Evolutionary conservation across 305 asterid species (phyloP), one percentile per base, ranked within the genome.

Genomic region (Fraxinus sp.): DNA sequence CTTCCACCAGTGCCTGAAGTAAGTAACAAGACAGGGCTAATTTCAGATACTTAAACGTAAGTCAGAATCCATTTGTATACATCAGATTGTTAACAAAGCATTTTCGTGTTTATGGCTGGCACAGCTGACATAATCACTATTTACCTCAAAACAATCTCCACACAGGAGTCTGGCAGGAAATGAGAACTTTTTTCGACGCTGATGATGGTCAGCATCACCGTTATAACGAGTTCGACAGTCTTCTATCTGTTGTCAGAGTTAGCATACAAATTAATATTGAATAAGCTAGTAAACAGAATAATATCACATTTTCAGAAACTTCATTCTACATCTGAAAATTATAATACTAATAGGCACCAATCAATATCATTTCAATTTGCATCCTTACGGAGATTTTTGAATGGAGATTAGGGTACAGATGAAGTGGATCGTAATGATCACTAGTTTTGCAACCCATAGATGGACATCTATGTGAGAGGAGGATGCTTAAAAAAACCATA

Each of bases 121-220:
- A 66, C 33, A 26, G 74, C 36, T 66, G 5, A 66, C 6, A 8
- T 16, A n/a, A 62, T 46, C 39, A 30, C 5, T 37, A 84, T 24
- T 74, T 84, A 93, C 99, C 97, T 96, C 98, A 85, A 84, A 96
- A 88, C 99, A 96, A 90, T 96, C 98, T 84, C 98, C 99, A 83
- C 98, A 93, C 35, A 94, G 49, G 79, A 96, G 98, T 84, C 98
- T 88, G 80, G 99, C 99, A 78, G 98, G 99, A 90, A 96, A 94
- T 28, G 97, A 90, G 87, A 92, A 93, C 84, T 94, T 94, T 72
- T 96, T 94, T 73, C 98, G 94, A 37, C 92, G 94, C 81, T 92
- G 97, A 80, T 93, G 96, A 84, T 94, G 98, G 86, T 96, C 98
- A 22, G 98, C 98, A 78, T 96, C 98, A 81, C 99, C 99, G 86